Evolutionary conservation across 2,329 filamentous ascomycete genomes (phyloP).

Genomic region (Triangularia setosa): DNA sequence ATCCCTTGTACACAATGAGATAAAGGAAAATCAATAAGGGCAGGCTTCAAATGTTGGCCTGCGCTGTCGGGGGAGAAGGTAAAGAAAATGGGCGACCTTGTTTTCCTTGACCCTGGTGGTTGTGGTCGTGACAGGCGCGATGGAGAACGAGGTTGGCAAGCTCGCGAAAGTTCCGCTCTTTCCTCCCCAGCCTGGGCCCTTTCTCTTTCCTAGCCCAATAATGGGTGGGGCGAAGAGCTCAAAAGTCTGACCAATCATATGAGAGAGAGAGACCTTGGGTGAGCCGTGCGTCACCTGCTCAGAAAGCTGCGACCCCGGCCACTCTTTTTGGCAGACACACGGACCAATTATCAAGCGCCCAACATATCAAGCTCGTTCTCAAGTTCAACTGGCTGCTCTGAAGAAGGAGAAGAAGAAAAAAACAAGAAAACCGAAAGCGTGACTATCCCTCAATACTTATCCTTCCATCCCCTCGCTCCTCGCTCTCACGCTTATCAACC

Average conservation of each 20-base stretch:
- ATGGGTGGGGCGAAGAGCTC: not conserved
- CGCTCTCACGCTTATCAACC: not conserved
- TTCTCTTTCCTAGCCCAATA: constrained; percentile 5
- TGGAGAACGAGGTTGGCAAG: constrained; percentile 4
- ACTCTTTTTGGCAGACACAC: not conserved
- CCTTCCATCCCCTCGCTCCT: not conserved
- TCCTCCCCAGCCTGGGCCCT: not conserved
- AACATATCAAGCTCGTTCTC: not conserved
- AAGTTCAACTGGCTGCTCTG: not conserved
- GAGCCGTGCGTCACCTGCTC: constrained; percentile 5
- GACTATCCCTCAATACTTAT: not conserved
- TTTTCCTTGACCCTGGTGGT: not conserved
- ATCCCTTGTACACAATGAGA: not conserved
- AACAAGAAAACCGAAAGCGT: not conserved
- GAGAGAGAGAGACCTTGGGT: not conserved
- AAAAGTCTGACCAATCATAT: not conserved
- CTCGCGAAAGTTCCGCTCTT: constrained; percentile 2
- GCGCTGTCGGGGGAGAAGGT: not conserved
- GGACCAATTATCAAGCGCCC: not conserved
- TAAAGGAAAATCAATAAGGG: constrained; percentile 1
- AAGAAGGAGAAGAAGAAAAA: not conserved
- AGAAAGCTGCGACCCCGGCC: not conserved
- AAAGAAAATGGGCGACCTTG: not conserved
- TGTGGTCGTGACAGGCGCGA: constrained; percentile 1
- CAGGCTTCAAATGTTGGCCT: not conserved